Conservation (phyloP, 2,329 filamentous ascomycete genomes). For the Aspergillus pseudoglaucus region DNA sequence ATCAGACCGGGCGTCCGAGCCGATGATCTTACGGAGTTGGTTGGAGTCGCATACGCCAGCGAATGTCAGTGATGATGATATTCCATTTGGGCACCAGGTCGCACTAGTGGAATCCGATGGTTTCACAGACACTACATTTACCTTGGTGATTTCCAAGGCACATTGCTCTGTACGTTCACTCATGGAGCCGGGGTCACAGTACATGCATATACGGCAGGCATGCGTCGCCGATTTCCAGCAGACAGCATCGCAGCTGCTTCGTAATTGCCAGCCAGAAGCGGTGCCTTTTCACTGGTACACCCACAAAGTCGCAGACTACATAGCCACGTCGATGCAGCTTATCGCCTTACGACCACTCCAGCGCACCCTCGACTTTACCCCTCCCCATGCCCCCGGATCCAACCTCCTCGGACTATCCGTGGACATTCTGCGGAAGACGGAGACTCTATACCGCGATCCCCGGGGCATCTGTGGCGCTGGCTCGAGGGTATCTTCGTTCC, state of each 20-base stretch:
- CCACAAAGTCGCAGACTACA: constrained; percentile 13
- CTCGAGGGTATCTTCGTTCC: constrained; percentile 23
- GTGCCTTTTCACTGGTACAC: constrained; percentile 22
- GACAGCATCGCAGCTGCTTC: constrained; percentile 14
- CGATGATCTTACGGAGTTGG: constrained; percentile 28
- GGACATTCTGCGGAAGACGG: constrained; percentile 15
- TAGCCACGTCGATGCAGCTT: constrained; percentile 22
- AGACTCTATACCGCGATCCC: constrained; percentile 16
- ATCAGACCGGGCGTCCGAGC: constrained; percentile 25
- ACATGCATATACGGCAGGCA: constrained; percentile 19
- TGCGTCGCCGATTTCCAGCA: constrained; percentile 20
- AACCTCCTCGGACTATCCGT: constrained; percentile 20
- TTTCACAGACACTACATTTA: constrained; percentile 25
- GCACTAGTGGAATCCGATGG: constrained; percentile 10
- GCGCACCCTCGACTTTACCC: constrained; percentile 15
- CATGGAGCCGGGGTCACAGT: constrained; percentile 16
- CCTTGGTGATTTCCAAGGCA: constrained; percentile 17
- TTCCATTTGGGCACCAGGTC: constrained; percentile 18
- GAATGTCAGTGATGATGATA: constrained; percentile 25
- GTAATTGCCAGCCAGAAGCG: constrained; percentile 13
- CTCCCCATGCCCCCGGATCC: constrained; percentile 18
- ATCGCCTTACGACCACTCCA: constrained; percentile 22
- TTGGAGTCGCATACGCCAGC: constrained; percentile 18
- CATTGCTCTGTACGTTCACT: constrained; percentile 17
- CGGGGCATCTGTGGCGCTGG: constrained; percentile 21